Conservation (phyloP, 1,284 basidiomycete genomes). For the Malassezia vespertilionis region DNA sequence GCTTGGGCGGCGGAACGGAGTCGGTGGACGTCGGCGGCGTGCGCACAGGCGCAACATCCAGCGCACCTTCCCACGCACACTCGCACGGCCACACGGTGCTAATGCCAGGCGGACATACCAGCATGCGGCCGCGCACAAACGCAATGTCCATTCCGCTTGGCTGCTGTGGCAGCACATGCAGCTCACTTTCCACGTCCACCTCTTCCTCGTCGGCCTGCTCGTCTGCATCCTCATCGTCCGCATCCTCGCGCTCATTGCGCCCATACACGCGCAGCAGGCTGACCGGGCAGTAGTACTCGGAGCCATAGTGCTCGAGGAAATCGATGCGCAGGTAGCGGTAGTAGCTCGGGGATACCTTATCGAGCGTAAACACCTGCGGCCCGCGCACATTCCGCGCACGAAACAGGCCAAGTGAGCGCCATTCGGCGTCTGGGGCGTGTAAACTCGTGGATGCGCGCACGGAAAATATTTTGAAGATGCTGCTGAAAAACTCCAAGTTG, state of each 20-base stretch:
- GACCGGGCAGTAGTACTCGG: slow-evolving; percentile 90
- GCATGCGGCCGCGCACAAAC: neutral
- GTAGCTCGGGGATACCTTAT: slow-evolving; percentile 25
- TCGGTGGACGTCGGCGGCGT: no score
- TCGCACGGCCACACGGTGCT: neutral
- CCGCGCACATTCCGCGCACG: slow-evolving; percentile 78
- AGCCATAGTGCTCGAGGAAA: slow-evolving; percentile 84
- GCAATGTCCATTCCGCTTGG: neutral
- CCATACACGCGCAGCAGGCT: slow-evolving; percentile 88
- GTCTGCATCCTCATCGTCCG: slow-evolving; percentile 59
- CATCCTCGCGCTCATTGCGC: slow-evolving; percentile 89
- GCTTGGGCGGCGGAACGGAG: no score
- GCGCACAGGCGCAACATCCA: no score
- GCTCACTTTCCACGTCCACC: slow-evolving; percentile 5
- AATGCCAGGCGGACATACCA: neutral
- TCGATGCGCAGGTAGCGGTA: slow-evolving; percentile 80
- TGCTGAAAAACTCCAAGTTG: slow-evolving; percentile 96
- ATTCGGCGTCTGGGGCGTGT: slow-evolving; percentile 58
- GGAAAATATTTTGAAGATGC: slow-evolving; percentile 81
- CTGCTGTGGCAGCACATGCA: neutral
- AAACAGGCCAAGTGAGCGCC: slow-evolving; percentile 59
- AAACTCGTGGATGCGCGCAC: slow-evolving; percentile 71
- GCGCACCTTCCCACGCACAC: no score
- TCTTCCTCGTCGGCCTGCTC: slow-evolving; percentile 17
- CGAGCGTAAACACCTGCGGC: slow-evolving; percentile 60